phyloP scores from a whole-genome alignment of 164 flowering plant species.

The Platanus orientalis region DNA sequence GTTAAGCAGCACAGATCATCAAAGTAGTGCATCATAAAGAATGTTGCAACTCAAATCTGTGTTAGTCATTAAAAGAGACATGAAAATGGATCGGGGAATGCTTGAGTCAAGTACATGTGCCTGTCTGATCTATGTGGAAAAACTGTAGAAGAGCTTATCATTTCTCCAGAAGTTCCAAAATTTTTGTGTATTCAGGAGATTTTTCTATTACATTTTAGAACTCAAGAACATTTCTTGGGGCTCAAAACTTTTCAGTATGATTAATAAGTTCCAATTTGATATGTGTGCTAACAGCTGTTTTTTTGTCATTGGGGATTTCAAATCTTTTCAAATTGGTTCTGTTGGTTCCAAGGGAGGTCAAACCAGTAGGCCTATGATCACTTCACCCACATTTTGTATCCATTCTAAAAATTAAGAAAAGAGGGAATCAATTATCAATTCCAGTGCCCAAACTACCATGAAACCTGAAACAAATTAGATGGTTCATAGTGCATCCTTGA shows the following conservation, averaged over 20 bases:
- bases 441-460: background rate
- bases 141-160: no score
- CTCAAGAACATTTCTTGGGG: background rate
- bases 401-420: no score
- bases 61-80: background rate
- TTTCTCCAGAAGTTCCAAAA: no score
- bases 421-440: background rate
- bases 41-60: background rate
- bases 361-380: background rate
- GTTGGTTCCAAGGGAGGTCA: background rate
- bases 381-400: background rate
- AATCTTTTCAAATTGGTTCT: background rate
- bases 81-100: background rate
- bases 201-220: no score
- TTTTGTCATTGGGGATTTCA: background rate
- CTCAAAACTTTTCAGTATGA: background rate
- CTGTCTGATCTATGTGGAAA: no score
- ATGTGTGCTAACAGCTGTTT: background rate
- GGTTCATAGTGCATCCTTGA: background rate
- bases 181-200: no score
- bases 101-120: no score
- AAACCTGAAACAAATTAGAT: slow-evolving; percentile 4
- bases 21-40: no score
- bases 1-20: background rate
- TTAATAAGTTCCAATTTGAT: background rate